A percentile compares a stretch with the other conserved stretches of the same genome.
Conservation (phyloP, 352 stramenopile genomes). For the Plasmopara muralis region DNA sequence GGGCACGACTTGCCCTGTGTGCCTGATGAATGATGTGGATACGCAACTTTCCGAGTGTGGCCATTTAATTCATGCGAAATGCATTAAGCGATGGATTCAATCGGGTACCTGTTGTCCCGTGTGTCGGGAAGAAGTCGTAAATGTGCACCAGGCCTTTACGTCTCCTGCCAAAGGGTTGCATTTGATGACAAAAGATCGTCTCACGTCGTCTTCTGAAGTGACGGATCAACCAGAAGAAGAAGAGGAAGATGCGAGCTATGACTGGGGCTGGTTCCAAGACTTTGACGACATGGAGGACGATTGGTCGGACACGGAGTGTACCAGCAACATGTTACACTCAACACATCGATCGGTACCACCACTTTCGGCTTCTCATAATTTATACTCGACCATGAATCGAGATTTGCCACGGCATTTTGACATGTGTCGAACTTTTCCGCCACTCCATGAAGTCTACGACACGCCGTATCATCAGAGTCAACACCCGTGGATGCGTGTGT, state of each 20-base stretch:
- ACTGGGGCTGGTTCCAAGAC: slow-evolving; percentile 82
- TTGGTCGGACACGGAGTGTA: slow-evolving; percentile 14
- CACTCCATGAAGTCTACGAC: slow-evolving; percentile 49
- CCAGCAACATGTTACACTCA: slow-evolving; percentile 27
- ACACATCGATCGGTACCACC: slow-evolving; percentile 29
- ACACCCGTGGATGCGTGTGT: slow-evolving; percentile 52
- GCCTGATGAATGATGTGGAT: slow-evolving; percentile 65
- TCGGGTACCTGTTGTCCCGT: slow-evolving; percentile 57
- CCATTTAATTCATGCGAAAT: slow-evolving; percentile 69
- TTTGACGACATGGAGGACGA: slow-evolving; percentile 52
- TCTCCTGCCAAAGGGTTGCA: slow-evolving; percentile 26
- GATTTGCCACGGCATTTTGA: slow-evolving; percentile 62
- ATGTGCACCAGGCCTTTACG: slow-evolving; percentile 46
- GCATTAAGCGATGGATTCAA: slow-evolving; percentile 73
- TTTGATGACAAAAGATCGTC: slow-evolving; percentile 44
- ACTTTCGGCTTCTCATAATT: slow-evolving; percentile 15
- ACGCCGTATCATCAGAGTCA: slow-evolving; percentile 52
- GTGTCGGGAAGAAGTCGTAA: slow-evolving; percentile 53
- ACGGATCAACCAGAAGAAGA: slow-evolving; percentile 41
- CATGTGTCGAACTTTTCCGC: slow-evolving; percentile 63
- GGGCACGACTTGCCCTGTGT: slow-evolving; percentile 61
- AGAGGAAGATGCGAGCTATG: slow-evolving; percentile 32
- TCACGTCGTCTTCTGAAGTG: slow-evolving; percentile 37
- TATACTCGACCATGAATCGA: not conserved
- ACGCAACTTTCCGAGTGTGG: slow-evolving; percentile 57